Base-by-base conservation (phyloP, 2,329 filamentous ascomycete genomes). In the Verticillium nonalfalfae region DNA sequence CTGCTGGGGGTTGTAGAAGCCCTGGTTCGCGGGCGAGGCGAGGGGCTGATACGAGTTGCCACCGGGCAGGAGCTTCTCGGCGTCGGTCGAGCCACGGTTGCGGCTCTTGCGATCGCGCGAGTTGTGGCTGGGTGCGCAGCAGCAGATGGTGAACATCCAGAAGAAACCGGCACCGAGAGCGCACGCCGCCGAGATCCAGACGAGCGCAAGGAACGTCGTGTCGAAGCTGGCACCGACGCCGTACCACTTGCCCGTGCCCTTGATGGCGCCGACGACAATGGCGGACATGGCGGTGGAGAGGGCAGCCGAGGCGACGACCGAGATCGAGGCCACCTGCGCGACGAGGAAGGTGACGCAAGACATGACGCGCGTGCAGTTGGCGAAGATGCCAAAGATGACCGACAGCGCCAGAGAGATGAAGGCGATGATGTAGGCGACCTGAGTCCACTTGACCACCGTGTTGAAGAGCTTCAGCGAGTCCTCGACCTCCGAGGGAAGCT, bases 61-160 rank as follows among this genome's bases (percentile, higher is more conserved):
- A 33, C 62, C 66, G n/a, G 78, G 74, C 10, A 80, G 68, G 56
- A 80, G 74, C 78, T 86, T 85, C 78, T 86, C 83, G 72, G 70
- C 72, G 63, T 81, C 78, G 57, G 67, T 67, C 59, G 68, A 65
- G 56, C 69, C 57, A 61, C 67, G 64, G 59, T 68, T 65, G 65
- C 67, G 66, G 65, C 71, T 69, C 61, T 68, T 65, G 64, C 67
- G 66, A 65, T 72, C 70, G 69, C 70, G 71, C 64, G 65, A 60
- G 65, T 72, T 68, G 65, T 73, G 73, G 68, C 72, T 74, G 66
- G 79, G 76, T 61, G 84, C 87, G 82, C 93, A 97, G 86, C 93
- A 98, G 88, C 94, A 98, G 70, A 90, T 85, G 75, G 88, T 91
- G 74, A 96, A 86, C 71, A 93, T 79, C 94, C 95, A 98, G 88